phyloP scores from a whole-genome alignment of 306 rosid genomes.

The Lithocarpus polystachyus region DNA sequence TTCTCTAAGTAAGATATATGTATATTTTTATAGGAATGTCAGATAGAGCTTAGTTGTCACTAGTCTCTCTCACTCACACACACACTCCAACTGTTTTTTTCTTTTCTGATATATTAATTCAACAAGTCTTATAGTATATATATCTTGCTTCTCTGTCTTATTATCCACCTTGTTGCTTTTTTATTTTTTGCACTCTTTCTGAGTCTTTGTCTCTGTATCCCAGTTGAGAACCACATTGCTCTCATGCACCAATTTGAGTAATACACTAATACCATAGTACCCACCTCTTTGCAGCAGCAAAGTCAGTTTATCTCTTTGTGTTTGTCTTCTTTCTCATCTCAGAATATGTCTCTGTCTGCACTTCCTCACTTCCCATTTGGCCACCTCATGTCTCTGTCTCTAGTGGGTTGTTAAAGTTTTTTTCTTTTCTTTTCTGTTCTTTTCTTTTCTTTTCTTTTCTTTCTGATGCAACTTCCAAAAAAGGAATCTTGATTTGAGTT shows the following conservation, averaged over 20 bases:
- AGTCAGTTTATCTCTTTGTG: constrained; percentile 28
- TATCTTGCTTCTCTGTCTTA: constrained; percentile 46
- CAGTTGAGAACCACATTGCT: constrained; percentile 35
- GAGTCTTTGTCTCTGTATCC: constrained; percentile 45
- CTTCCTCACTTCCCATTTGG: constrained; percentile 14
- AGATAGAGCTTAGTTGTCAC: constrained; percentile 31
- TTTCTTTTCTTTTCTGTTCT: neutral
- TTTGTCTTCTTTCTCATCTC: constrained; percentile 57
- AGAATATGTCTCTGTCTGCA: constrained; percentile 48
- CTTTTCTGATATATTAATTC: constrained; percentile 1
- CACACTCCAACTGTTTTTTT: constrained; percentile 11
- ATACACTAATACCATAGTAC: constrained; percentile 2
- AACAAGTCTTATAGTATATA: constrained; percentile 38
- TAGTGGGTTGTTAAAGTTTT: constrained; percentile 12
- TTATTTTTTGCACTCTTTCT: constrained; percentile 21
- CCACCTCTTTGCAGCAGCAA: constrained; percentile 28
- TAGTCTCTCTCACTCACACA: neutral
- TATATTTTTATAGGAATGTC: constrained; percentile 47
- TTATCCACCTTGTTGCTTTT: constrained; percentile 49
- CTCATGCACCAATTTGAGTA: constrained; percentile 39
- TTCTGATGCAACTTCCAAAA: constrained; percentile 19
- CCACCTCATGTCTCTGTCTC: constrained; percentile 20
- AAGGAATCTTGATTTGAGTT: constrained; percentile 27
- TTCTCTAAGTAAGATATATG: neutral
- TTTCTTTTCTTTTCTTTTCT: neutral